Evolutionary conservation across 148 eudicot genomes (phyloP).

Genomic region (Fagopyrum esculentum): DNA sequence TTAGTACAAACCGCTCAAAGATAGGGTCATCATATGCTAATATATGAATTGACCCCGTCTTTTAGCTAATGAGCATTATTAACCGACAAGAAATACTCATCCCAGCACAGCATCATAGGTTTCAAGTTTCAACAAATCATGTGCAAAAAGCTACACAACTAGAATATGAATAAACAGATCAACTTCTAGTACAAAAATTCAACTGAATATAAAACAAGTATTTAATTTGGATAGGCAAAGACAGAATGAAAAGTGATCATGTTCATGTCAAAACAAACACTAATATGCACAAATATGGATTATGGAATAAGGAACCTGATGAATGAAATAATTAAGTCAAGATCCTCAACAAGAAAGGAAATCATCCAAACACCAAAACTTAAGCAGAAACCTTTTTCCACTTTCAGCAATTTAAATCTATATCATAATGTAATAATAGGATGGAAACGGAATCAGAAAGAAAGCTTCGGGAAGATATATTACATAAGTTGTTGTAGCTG

Average conservation of each 20-base stretch:
- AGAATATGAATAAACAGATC: too few species aligned
- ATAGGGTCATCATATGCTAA: background rate
- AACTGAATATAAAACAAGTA: too few species aligned
- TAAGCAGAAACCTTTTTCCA: background rate
- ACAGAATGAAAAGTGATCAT: background rate
- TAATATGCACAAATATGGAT: too few species aligned
- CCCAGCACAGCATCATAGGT: background rate
- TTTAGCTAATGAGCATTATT: background rate
- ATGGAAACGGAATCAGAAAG: background rate
- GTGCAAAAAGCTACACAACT: background rate
- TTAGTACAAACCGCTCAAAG: background rate
- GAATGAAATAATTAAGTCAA: background rate
- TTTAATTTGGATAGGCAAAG: background rate
- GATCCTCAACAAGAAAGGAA: background rate
- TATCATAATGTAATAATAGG: background rate
- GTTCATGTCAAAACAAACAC: too few species aligned
- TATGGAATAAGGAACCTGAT: too few species aligned
- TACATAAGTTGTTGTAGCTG: constrained; percentile 52
- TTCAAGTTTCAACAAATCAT: background rate
- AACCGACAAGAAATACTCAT: background rate
- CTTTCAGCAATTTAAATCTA: background rate
- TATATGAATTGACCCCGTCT: background rate
- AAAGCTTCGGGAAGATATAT: constrained; percentile 17
- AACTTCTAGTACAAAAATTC: too few species aligned
- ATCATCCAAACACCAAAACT: background rate